Base-by-base conservation (phyloP, 129 eudicot species). In the Escallonia herrerae region DNA sequence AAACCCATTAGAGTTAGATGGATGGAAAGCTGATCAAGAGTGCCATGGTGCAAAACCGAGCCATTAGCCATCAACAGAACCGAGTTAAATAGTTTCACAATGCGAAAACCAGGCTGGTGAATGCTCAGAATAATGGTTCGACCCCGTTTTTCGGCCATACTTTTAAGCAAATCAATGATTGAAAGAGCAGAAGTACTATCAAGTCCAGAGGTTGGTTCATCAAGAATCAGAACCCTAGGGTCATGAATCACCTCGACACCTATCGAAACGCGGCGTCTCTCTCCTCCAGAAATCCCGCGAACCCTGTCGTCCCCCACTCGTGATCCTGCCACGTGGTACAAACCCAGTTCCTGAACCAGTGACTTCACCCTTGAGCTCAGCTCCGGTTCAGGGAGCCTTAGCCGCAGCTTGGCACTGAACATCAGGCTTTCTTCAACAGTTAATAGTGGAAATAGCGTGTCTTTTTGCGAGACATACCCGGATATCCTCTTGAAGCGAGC, bases 231-330 rank as follows among this genome's bases (percentile, higher is more conserved):
- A 38, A 94, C 87, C 53, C 74, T 70, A 4, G 99, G 99, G 63
- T 94, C 96, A 76, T 94, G 97, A n/a, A 94, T 86, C 66, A 86
- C 95, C 57, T 91, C 99, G 2, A 94, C 87, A 0, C 99, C 99
- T 2, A 94, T 94, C 0, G 99, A 94, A 13, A 94, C 97, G 13
- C 99, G 73, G 9, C 99, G 82, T 64, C 97, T 73, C 60, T 94
- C 99, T 2, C 99, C 99, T 1, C 99, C 99, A 0, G 99, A 94
- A n/a, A 94, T 94, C 61, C 99, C 99, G 2, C 99, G 81, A 15
- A 82, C 76, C 15, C 81, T 64, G 52, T 84, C 91, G 69, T 86
- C 87, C 1, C 99, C 99, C 0, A 94, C 90, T 2, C 95, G 74
- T 9, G 87, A 64, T 15, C 74, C 69, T 0, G 95, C 89, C n/a